Evolutionary conservation across 1,284 basidiomycete species (phyloP), one percentile per base, ranked within the genome.

Genomic region (Marasmius sp.): DNA sequence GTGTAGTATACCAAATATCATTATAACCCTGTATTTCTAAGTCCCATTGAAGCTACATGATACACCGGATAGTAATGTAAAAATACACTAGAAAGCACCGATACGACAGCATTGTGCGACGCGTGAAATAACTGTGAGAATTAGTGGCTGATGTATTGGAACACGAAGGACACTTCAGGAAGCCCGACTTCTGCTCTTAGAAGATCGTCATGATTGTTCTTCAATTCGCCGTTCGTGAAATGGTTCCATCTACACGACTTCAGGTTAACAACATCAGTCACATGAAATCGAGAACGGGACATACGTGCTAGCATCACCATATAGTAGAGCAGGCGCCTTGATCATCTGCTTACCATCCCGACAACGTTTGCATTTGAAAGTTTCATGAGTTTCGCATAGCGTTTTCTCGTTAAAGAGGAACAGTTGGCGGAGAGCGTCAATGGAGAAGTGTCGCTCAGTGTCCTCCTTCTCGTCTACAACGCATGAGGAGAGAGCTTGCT

Each of bases 391-490:
- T 73, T 99, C 95, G 71, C 93, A 95, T 5, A 88, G 73, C 7
- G 96, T 97, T 58, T 88, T 79, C 68, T 95, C 91, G 62, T 96
- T 95, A 80, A 96, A 96, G 55, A 87, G 81, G 83, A 99, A 99
- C 54, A 99, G 81, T 72, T 98, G 92, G 27, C 95, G 85, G 36
- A 99, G 83, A 47, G 93, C 84, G 70, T 98, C 95, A 56, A 92
- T 74, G 0, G 95, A 96, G 78, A 98, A 99, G 75, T 98, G 96
- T 1, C 97, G 89, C 64, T 97, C 97, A 0, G 94, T 88, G 70
- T 97, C 94, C 75, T 97, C 93, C 65, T 95, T 97, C 74, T 98
- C 95, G 73, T 99, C 97, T 11, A 99, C 96, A 4, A 99, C 96
- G 22, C 95, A 95, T 0, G 96, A 95, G 0, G 97, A 99, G 1